Percentiles rank a stretch among this genome's conserved stretches.
Evolutionary conservation across 495 filamentous ascomycete species (phyloP).

Genomic region (Neurospora africana): DNA sequence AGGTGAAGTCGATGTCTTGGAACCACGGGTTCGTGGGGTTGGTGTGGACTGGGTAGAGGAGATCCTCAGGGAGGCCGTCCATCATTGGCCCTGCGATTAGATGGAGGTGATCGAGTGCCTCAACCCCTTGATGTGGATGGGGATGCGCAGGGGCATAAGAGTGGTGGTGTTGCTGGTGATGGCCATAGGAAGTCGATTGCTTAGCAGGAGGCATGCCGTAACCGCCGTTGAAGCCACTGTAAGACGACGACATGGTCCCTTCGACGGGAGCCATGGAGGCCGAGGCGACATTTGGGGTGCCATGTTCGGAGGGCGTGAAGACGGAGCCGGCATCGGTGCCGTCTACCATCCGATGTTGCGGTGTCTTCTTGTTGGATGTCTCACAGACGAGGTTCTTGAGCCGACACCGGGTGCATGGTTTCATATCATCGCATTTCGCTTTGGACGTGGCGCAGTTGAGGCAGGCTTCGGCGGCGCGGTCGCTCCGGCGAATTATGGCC

Average conservation of each 20-base stretch:
- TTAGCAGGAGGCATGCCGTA: background rate
- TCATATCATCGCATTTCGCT: conserved; percentile 18
- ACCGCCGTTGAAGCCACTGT: background rate
- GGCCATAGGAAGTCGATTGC: background rate
- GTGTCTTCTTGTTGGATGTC: conserved; percentile 1
- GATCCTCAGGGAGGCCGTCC: conserved; percentile 5
- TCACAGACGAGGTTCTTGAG: conserved; percentile 9
- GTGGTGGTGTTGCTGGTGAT: background rate
- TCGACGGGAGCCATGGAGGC: background rate
- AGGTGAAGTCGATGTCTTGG: conserved; percentile 14
- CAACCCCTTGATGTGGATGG: background rate
- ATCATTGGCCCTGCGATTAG: background rate
- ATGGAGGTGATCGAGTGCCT: background rate
- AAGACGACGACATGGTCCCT: background rate
- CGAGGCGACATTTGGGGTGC: background rate
- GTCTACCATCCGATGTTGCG: conserved; percentile 6
- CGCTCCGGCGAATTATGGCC: conserved; percentile 10
- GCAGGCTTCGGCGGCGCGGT: conserved; percentile 15
- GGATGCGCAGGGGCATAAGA: background rate
- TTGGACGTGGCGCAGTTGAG: conserved; percentile 13
- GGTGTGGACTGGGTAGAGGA: conserved; percentile 1
- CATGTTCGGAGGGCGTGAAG: background rate
- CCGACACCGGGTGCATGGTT: conserved; percentile 15
- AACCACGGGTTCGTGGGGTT: conserved; percentile 7
- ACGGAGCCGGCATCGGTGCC: background rate